Conservation (phyloP, 1,284 basidiomycete species). For the Hypsizygus ulmarius region DNA sequence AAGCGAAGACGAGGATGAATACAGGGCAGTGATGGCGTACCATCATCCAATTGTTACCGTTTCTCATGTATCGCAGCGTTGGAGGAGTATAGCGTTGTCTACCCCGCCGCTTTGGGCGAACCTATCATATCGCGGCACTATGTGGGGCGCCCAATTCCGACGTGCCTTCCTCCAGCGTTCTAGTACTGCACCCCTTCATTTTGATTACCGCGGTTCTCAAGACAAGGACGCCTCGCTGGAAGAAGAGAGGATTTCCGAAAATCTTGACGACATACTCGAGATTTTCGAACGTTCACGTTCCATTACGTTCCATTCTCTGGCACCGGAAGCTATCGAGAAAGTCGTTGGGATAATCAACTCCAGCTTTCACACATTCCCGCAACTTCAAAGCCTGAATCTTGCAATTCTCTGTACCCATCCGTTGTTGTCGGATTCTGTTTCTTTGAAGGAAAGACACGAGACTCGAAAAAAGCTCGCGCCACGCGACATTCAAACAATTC, state of each 20-base stretch:
- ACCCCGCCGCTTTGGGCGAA: slow-evolving; percentile 40
- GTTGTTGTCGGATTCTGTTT: slow-evolving; percentile 19
- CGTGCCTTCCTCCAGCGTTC: slow-evolving; percentile 22
- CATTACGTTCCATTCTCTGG: slow-evolving; percentile 34
- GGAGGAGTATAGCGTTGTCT: slow-evolving; percentile 40
- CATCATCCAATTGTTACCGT: slow-evolving; percentile 34
- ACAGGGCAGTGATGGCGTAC: slow-evolving; percentile 20
- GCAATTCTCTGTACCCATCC: slow-evolving; percentile 27
- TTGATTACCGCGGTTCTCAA: slow-evolving; percentile 29
- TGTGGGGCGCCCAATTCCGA: slow-evolving; percentile 25
- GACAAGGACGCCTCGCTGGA: slow-evolving; percentile 18
- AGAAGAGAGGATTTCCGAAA: slow-evolving; percentile 14
- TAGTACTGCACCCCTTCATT: slow-evolving; percentile 31
- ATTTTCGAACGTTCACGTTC: slow-evolving; percentile 31
- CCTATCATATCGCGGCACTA: slow-evolving; percentile 28
- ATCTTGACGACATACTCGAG: slow-evolving; percentile 23
- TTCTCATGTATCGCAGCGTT: slow-evolving; percentile 43
- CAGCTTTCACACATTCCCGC: slow-evolving; percentile 22
- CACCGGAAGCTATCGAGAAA: slow-evolving; percentile 22
- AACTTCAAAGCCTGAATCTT: slow-evolving; percentile 32
- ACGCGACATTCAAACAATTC: not conserved
- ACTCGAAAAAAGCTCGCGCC: not conserved
- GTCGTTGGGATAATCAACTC: slow-evolving; percentile 23
- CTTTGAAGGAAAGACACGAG: slow-evolving; percentile 8
- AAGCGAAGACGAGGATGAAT: slow-evolving; percentile 13